phyloP scores from a whole-genome alignment of 2,329 filamentous ascomycete genomes.

The Teratosphaeria epicoccoides region DNA sequence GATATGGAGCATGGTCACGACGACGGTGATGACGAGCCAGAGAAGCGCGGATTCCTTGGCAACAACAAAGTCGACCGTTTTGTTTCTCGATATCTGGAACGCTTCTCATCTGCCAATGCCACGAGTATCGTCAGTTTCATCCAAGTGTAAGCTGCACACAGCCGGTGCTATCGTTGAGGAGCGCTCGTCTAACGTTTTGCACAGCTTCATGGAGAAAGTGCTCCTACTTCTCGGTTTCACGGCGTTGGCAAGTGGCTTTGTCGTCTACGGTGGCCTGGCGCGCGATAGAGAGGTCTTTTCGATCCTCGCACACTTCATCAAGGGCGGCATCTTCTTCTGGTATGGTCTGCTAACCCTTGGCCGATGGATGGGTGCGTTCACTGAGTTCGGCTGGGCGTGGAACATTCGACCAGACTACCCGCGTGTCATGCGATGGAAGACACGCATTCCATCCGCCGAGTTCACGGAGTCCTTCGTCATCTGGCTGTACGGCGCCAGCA shows the following conservation, averaged over 20 bases:
- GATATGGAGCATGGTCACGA: conserved; percentile 28
- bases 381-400: conserved; percentile 91
- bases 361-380: conserved; percentile 82
- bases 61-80: conserved; percentile 17
- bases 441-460: conserved; percentile 61
- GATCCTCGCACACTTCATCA: conserved; percentile 85
- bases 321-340: conserved; percentile 92
- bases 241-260: conserved; percentile 58
- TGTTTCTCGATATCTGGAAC: conserved; percentile 14
- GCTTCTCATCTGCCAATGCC: conserved; percentile 36
- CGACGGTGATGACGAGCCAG: conserved; percentile 6
- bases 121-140: conserved; percentile 48
- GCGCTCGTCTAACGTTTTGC: background rate
- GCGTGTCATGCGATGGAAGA: conserved; percentile 51
- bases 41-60: conserved; percentile 36
- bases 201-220: conserved; percentile 54
- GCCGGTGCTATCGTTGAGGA: background rate
- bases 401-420: conserved; percentile 60
- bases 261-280: conserved; percentile 74
- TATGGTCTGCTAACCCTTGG: conserved; percentile 79
- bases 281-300: conserved; percentile 53
- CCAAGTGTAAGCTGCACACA: conserved; percentile 39
- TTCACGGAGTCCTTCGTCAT: conserved; percentile 85
- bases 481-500: conserved; percentile 77
- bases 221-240: conserved; percentile 71